phyloP scores from a whole-genome alignment of 2,329 filamentous ascomycete species.

The Trichoderma cornu-damae region DNA sequence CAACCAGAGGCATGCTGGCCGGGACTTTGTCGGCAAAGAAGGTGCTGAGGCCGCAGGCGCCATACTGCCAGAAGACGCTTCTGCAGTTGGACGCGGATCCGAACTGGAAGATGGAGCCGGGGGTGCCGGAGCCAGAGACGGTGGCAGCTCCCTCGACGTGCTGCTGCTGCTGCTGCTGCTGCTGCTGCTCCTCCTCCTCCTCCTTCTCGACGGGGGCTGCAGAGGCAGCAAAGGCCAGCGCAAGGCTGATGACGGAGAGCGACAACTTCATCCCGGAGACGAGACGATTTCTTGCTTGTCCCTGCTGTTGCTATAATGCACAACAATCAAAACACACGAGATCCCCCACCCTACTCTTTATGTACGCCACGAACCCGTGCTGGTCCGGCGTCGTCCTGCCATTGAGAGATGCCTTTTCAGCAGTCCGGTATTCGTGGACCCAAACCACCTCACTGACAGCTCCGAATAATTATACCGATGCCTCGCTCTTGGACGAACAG shows the following conservation, averaged over 20 bases:
- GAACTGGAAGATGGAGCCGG: slow-evolving; percentile 19
- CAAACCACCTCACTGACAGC: slow-evolving; percentile 10
- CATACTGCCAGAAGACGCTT: slow-evolving; percentile 15
- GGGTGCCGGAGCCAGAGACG: slow-evolving; percentile 12
- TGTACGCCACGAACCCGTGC: neutral
- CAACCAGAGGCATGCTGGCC: slow-evolving; percentile 17
- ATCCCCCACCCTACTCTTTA: neutral
- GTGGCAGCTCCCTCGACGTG: neutral
- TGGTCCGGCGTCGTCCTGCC: neutral
- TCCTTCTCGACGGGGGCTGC: slow-evolving; percentile 5
- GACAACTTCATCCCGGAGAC: slow-evolving; percentile 16
- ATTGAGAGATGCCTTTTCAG: neutral
- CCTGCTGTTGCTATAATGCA: neutral
- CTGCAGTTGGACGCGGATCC: slow-evolving; percentile 13
- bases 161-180: too few relatives aligned
- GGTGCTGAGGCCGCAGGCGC: slow-evolving; percentile 20
- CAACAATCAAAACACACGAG: neutral
- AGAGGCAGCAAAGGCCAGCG: slow-evolving; percentile 14
- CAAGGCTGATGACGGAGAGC: neutral
- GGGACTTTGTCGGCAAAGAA: slow-evolving; percentile 15
- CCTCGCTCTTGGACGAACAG: neutral
- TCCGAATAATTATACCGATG: slow-evolving; percentile 3
- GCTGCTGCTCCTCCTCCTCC: too few relatives aligned
- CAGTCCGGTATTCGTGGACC: neutral
- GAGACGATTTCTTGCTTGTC: neutral